Evolutionary conservation across 768 basidiomycete species (phyloP).

Genomic region (Boletus barrowsii): DNA sequence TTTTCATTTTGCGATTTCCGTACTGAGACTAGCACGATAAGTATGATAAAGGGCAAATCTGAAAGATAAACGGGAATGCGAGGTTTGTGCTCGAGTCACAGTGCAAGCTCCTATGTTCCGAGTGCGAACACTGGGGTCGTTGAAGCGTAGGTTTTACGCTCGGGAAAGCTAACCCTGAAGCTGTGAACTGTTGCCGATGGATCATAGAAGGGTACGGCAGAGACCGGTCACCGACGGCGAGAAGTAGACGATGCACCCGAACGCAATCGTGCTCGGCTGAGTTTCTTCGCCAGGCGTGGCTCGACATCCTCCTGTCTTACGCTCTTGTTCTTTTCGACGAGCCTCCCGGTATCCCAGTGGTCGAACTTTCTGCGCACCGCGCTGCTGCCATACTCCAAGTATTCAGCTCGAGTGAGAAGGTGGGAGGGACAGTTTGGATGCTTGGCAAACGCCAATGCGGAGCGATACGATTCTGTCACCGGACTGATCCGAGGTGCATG

Average conservation of each 20-base stretch:
- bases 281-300: constrained; percentile 24
- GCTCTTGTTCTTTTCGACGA: constrained; percentile 24
- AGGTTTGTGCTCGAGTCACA: constrained; percentile 3
- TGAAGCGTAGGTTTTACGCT: constrained; percentile 2
- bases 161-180: constrained; percentile 20
- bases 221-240: constrained; percentile 33
- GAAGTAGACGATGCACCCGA: constrained; percentile 14
- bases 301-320: constrained; percentile 21
- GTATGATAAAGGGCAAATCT: constrained; percentile 11
- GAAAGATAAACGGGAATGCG: constrained; percentile 3
- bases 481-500: constrained; percentile 43
- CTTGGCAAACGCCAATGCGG: constrained; percentile 57
- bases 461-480: constrained; percentile 60
- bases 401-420: constrained; percentile 77
- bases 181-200: constrained; percentile 6
- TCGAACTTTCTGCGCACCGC: constrained; percentile 74
- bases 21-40: constrained; percentile 16
- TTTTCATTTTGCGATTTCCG: constrained; percentile 25
- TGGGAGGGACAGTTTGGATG: constrained; percentile 47
- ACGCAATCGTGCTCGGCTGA: constrained; percentile 28
- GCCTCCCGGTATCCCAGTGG: constrained; percentile 46
- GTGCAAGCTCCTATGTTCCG: neutral
- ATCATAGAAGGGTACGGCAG: constrained; percentile 4
- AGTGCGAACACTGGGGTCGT: neutral
- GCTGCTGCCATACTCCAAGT: constrained; percentile 76